Base-by-base conservation (phyloP, 108 stramenopile species). In the Cyclostephanos tholiformis region DNA sequence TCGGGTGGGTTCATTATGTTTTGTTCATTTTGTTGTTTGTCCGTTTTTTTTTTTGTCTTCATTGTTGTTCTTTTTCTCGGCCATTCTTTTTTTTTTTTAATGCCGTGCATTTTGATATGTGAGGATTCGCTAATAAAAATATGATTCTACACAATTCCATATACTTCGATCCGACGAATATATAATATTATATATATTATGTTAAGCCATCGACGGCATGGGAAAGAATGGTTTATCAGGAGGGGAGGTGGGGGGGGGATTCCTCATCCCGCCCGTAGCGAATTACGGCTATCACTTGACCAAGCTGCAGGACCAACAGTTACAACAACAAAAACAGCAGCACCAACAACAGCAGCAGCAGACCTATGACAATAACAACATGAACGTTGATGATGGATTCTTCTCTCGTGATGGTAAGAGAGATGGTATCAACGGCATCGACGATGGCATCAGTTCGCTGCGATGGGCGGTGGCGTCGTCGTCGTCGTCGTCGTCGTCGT, bases 1-100 rank as follows among this genome's bases (percentile, higher is more conserved):
- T 10, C 60, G 30, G 69, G 36, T 52, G 29, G 30, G 50, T 35
- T 74, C 32, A 6, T 30, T 61, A 50, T 69, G 9, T 48, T 67
- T 41, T 41, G 9, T 41, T 41, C 9, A 12, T 5, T 10, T 46
- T 46, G 14, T 12, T 17, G 13, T 41, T 41, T 10, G 41, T 41
- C 9, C 41, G 32, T 32, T 4, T 32, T 32, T 32, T 32, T 32
- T 32, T 32, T 4, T n/a, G n/a, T n/a, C n/a, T n/a, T n/a, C n/a
- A n/a, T n/a, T n/a, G n/a, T n/a, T n/a, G n/a, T n/a, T n/a, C 3
- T 32, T 32, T 32, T 32, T 32, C 32, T 2, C 3, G 32, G 32
- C 32, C 32, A 4, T 32, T 32, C 32, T 4, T 4, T 32, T 32
- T 32, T 32, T 32, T 32, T 32, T 32, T 32, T 2, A 4, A 4